These are phyloP conservation scores for Cyclospora cayetanensis DNA, from an alignment of 169 alveolate genomes.

Conservation along the genomic window DNA sequence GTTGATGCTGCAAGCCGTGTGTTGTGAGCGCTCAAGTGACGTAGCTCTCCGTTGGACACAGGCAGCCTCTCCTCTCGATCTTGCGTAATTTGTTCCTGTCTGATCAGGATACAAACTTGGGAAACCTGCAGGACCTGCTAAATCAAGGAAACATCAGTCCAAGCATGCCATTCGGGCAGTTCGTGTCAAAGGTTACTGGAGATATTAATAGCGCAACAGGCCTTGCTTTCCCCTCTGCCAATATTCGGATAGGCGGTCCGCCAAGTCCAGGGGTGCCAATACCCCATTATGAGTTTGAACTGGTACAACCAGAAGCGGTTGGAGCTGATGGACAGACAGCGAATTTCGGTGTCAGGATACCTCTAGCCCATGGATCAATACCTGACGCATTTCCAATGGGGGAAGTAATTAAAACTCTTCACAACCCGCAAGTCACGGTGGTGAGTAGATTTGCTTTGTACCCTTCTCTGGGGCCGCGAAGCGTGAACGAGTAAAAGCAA, in stretches of 20 bases:
- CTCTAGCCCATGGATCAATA: slow-evolving; percentile 35
- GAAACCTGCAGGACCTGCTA: neutral
- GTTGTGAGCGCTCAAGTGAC: too few relatives aligned
- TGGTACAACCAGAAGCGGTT: slow-evolving; percentile 35
- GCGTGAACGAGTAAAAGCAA: too few relatives aligned
- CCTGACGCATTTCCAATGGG: slow-evolving; percentile 47
- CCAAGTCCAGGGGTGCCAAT: slow-evolving; percentile 40
- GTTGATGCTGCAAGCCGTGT: too few relatives aligned
- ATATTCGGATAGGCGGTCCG: slow-evolving; percentile 49
- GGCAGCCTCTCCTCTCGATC: too few relatives aligned
- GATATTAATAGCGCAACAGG: slow-evolving; percentile 28
- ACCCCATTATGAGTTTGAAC: slow-evolving; percentile 16
- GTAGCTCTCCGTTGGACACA: too few relatives aligned
- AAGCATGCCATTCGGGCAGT: slow-evolving; percentile 9
- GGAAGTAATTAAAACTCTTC: slow-evolving; percentile 29
- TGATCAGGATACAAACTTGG: slow-evolving; percentile 4
- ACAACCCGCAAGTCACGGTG: slow-evolving; percentile 10
- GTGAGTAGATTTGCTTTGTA: too few relatives aligned
- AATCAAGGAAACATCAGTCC: neutral
- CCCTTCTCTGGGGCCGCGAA: too few relatives aligned
- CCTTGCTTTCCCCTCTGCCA: slow-evolving; percentile 10
- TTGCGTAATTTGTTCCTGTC: neutral
- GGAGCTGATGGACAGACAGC: slow-evolving; percentile 15
- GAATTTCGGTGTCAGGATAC: slow-evolving; percentile 14
- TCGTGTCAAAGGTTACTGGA: slow-evolving; percentile 18